A percentile compares a stretch with the other conserved stretches of the same genome.
phyloP scores from a whole-genome alignment of 75 land plant genomes.

The Pinus albicaulis region DNA sequence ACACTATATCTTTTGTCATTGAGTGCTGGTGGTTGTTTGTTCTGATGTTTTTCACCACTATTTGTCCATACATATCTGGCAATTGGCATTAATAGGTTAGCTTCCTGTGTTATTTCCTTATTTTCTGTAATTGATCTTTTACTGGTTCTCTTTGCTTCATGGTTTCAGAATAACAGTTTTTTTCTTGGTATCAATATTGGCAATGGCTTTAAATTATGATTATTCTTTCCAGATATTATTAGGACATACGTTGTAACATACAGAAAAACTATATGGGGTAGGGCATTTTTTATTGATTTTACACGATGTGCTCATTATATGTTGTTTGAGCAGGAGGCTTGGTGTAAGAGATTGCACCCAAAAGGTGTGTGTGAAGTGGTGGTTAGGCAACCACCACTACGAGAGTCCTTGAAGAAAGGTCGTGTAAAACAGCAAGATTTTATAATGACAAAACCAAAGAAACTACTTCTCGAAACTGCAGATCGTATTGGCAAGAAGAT shows the following conservation, averaged over 20 bases:
- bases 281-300: background rate
- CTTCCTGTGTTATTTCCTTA: background rate
- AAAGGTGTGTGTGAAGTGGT: constrained; percentile 68
- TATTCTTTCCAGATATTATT: background rate
- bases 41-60: background rate
- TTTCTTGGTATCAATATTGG: too few species aligned
- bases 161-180: background rate
- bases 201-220: background rate
- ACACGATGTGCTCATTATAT: background rate
- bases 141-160: background rate
- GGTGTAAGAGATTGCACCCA: constrained; percentile 92
- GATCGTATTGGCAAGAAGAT: constrained; percentile 83
- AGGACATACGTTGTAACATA: background rate
- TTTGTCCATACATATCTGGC: background rate
- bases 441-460: constrained; percentile 59
- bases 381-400: constrained; percentile 71
- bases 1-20: background rate
- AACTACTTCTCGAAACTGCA: constrained; percentile 59
- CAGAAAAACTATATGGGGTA: background rate
- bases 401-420: constrained; percentile 62
- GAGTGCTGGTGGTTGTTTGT: background rate
- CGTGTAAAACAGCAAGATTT: constrained; percentile 70
- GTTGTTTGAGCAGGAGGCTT: constrained; percentile 66
- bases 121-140: background rate
- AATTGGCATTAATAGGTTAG: background rate